Base-by-base conservation (phyloP, 2,329 filamentous ascomycete genomes). In the Dothistroma pini region DNA sequence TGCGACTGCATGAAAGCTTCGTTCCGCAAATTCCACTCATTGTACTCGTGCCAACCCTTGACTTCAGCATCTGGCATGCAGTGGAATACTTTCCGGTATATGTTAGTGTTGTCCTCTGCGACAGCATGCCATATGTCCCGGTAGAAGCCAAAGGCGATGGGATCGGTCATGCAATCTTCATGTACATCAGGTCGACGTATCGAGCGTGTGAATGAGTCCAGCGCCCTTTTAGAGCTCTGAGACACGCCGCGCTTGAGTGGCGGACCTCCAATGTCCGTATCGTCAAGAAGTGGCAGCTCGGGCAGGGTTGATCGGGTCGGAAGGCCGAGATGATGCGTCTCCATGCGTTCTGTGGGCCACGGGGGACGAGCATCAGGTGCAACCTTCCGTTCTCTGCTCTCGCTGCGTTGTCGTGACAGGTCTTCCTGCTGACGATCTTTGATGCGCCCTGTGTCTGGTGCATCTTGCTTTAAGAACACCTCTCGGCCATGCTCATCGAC, bases 11-110 rank as follows among this genome's bases (percentile, higher is more conserved):
- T 84, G 79, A 99, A 97, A 51, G 87, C 85, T 67, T 89, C 86
- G 19, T 84, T 83, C 73, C 97, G 97, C 4, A 86, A 83, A 57
- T 85, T 82, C 71, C 89, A 96, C 67, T 96, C 89, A 65, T 90
- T 89, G 76, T 99, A 99, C 65, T 96, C 90, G 67, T 89, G 87
- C 95, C 95, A 99, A 49, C 89, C 93, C 65, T 86, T 88, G 29
- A 96, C 95, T 72, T 97, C 91, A 56, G 88, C 97, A 74, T 99
- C 95, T 1, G 95, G 95, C 90, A 96, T 96, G 76, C 93, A 97
- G 52, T 93, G 87, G 80, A 99, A 99, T 9, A 99, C 93, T 63
- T 89, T 86, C 34, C 95, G 89, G 78, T 90, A 99, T 53, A 99
- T 84, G 73, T 92, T 93, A 2, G 95, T 99, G 74, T 99, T 99